Base-by-base conservation (phyloP, 2,329 filamentous ascomycete genomes). In the Chalaropsis ovoidea region DNA sequence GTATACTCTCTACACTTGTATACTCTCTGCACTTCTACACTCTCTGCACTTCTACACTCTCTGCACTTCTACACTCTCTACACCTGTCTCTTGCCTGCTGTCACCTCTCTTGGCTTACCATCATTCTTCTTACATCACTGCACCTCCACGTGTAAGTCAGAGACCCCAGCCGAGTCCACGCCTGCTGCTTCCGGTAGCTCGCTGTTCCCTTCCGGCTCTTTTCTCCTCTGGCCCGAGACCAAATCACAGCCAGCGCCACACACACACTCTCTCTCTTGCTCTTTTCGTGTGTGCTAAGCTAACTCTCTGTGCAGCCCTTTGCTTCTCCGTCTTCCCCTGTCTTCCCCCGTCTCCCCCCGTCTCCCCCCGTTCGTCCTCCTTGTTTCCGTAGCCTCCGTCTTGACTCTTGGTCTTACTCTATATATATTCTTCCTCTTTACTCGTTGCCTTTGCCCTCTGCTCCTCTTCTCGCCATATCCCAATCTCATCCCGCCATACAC, bases 191-290 rank as follows among this genome's bases (percentile, higher is more conserved):
- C 54, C 54, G 54, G 54, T 17, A 5, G 19, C 24, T 43, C 15
- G 15, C 15, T 35, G 35, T 22, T 15, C 42, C 39, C 60, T 24
- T 62, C 60, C 31, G 19, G 41, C 11, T 35, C 45, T 6, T 47
- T 62, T 58, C 45, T 62, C 65, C 58, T 58, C 60, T 66, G 43
- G 45, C 45, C 60, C 65, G 43, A 56, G 42, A 17, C 17, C 5
- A 62, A 42, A 45, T 62, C 54, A 39, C 54, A 19, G 6, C 22
- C 27, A 35, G 8, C 52, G 35, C 35, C 35, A 39, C 7, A 3
- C 31, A 3, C 31, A 3, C 31, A 3, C 31, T 35, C 31, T 35
- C 31, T 35, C 31, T 35, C 3, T 35, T n/a, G n/a, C n/a, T 31
- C 54, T 19, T 15, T 58, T 4, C 17, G 1, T 27, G 8, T 58